phyloP scores from a whole-genome alignment of 306 rosid genomes.

The Datisca glomerata region DNA sequence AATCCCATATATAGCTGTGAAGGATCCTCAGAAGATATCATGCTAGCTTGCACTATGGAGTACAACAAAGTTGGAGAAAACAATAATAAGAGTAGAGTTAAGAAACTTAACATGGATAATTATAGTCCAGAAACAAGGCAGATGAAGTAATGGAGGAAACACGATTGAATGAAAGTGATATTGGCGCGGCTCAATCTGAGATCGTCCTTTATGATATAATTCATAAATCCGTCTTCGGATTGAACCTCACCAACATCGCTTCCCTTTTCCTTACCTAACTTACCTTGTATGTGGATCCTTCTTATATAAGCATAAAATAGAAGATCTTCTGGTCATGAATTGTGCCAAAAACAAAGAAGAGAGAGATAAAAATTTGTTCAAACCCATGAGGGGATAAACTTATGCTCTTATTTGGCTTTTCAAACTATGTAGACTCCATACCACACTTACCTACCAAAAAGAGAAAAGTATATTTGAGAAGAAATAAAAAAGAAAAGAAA shows the following conservation, averaged over 20 bases:
- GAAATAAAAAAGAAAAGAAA: conserved; percentile 17
- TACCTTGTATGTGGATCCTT: conserved; percentile 25
- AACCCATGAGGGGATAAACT: background rate
- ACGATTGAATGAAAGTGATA: conserved; percentile 59
- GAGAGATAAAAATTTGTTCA: background rate
- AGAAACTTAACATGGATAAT: no score
- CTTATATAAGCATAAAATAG: background rate
- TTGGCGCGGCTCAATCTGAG: conserved; percentile 99
- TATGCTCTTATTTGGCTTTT: conserved; percentile 27
- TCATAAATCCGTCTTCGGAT: conserved; percentile 80
- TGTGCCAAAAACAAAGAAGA: conserved; percentile 10
- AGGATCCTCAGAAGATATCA: no score
- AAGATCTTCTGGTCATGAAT: background rate
- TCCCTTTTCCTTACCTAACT: conserved; percentile 9
- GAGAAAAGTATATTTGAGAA: conserved; percentile 27
- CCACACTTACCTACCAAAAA: conserved; percentile 36
- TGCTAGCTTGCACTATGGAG: no score
- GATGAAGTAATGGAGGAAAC: conserved; percentile 3
- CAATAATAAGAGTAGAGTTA: no score
- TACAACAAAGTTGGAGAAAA: no score
- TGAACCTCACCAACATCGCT: conserved; percentile 99
- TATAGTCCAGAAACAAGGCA: background rate
- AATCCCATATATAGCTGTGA: no score
- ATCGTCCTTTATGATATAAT: conserved; percentile 48
- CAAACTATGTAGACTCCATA: conserved; percentile 9